Evolutionary conservation across 225 moss, liverwort and hornwort species (phyloP), one percentile per base, ranked within the genome.

Genomic region (Marchantia paleacea): DNA sequence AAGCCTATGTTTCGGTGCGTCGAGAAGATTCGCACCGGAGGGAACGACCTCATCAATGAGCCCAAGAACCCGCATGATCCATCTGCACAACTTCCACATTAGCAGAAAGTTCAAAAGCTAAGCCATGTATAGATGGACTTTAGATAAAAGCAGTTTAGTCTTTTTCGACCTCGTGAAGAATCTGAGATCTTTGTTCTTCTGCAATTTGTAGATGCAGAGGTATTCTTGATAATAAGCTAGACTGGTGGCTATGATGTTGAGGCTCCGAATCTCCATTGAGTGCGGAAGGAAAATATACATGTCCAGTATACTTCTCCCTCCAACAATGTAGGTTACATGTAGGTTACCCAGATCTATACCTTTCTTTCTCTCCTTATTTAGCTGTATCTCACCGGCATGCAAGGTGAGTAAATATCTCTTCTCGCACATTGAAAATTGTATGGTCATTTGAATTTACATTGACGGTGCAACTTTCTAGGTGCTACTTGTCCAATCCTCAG

Each of bases 31-130:
- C 82, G 25, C 81, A 54, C 86, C 86, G n/a, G 79, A 62, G 3
- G 85, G 81, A 26, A 90, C 73, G 53, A 90, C 82, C 68, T 90
- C 88, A 72, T 89, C 87, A 39, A 92, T 86, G 60, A 92, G 31
- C 63, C 81, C 85, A 63, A 92, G 78, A 79, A 92, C 75, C 61
- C 86, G 83, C 80, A 78, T 83, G 62, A 76, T 79, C 86, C 86
- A 86, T 81, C 86, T 86, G 86, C 90, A 87, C 81, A 84, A 25
- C 88, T 82, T 72, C 65, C 85, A 82, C 77, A 82, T 53, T 84
- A 80, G 72, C 20, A 76, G 31, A 55, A 19, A 80, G 62, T 39
- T 63, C 28, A 72, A 73, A 55, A 25, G 13, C 28, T 52, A 74
- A 50, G 29, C 60, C 31, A 22, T 52, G 13, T 11, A 22, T 9